phyloP scores from a whole-genome alignment of 805 yeast species.

The Sungouiella blattae region DNA sequence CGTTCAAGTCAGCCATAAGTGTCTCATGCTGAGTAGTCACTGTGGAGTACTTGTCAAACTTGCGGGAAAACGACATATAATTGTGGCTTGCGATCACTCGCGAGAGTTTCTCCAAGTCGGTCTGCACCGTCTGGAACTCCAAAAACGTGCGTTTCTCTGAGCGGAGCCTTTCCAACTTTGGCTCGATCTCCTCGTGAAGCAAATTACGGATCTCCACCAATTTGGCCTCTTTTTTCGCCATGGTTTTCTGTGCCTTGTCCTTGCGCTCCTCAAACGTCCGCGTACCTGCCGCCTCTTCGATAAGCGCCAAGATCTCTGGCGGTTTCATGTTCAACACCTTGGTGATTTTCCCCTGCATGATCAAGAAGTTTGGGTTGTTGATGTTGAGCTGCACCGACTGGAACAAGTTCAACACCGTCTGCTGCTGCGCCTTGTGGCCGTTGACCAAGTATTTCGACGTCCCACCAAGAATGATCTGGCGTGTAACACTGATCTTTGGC shows the following conservation, averaged over 20 bases:
- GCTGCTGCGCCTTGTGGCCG: constrained; percentile 96
- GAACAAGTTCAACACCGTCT: constrained; percentile 81
- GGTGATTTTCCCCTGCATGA: constrained; percentile 98
- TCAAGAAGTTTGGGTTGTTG: constrained; percentile 93
- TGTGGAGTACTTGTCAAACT: constrained; percentile 42
- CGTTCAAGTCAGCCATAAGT: constrained; percentile 38
- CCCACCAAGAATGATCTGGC: constrained; percentile 90
- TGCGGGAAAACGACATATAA: constrained; percentile 43
- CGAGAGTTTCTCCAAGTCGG: constrained; percentile 71
- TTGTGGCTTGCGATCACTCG: constrained; percentile 78
- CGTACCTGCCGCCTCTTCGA: constrained; percentile 98
- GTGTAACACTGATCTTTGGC: constrained; percentile 79
- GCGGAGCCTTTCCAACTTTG: constrained; percentile 77
- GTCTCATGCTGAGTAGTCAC: constrained; percentile 40
- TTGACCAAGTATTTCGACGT: constrained; percentile 88
- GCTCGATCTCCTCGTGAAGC: constrained; percentile 85
- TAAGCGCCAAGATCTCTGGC: constrained; percentile 77
- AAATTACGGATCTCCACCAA: constrained; percentile 71
- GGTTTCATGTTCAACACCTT: constrained; percentile 97
- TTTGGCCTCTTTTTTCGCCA: constrained; percentile 86
- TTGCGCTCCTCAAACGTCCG: constrained; percentile 91
- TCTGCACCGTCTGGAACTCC: constrained; percentile 82
- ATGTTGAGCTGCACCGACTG: constrained; percentile 94
- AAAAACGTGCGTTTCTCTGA: constrained; percentile 77
- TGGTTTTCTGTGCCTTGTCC: constrained; percentile 86